Evolutionary conservation across 371 early-diverging fungal genomes (phyloP), one percentile per base, ranked within the genome.

Genomic region (Actinomucor elegans): DNA sequence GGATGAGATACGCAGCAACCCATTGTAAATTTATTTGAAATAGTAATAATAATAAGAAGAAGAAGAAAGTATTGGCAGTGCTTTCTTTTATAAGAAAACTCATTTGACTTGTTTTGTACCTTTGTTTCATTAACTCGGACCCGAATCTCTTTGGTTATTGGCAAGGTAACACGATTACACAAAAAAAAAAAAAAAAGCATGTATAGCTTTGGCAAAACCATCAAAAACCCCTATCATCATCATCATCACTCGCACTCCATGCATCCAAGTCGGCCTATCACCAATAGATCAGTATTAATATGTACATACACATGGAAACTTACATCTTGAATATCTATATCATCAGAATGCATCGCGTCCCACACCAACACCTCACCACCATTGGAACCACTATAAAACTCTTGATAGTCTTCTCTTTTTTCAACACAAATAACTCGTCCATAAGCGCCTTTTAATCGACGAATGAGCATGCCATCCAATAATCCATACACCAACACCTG

Each of bases 331-430:
- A 20, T 23, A 56, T 52, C 10, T n/a, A 17, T 15, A 23, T 24
- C 59, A 2, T 53, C 61, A 23, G 59, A 65, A 11, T 57, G 37
- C 23, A 48, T 49, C 28, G 70, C 84, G 34, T 68, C 76, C 91
- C 91, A 90, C 10, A 71, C 67, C 34, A 90, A 57, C 12, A 90
- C 80, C 41, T 86, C 84, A 10, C 79, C 70, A 28, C 85, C 89
- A 57, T 72, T 80, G 10, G 87, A 86, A 0, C 84, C 87, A 32
- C 84, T 82, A 64, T 85, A 87, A 3, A 86, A 61, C 55, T 90
- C 86, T 73, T 86, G 66, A 49, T 59, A 55, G 7, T 70, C 59
- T 18, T 79, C 67, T 37, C 89, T 59, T 57, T 80, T 71, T 14
- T 78, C 83, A 3, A 83, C 77, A 48, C 85, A 83, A 3, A 74